Conservation (phyloP, 139 green algal species). For the Coelastrella sp. region DNA sequence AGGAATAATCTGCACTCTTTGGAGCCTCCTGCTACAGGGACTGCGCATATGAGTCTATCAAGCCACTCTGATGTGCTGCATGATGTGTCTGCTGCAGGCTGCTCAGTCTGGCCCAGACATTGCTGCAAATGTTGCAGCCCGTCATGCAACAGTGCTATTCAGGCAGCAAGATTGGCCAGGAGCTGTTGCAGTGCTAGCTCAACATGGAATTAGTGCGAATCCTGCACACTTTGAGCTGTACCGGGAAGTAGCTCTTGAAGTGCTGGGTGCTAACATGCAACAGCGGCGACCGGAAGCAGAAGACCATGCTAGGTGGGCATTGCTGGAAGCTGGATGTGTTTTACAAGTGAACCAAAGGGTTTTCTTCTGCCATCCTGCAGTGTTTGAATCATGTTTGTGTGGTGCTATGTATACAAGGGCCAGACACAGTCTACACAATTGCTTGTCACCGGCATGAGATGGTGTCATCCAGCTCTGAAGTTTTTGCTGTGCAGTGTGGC, state of each 20-base stretch:
- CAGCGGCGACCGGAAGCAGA: constrained; percentile 56
- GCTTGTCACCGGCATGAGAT: too few species aligned
- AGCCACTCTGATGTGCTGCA: too few species aligned
- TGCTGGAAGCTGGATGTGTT: background rate
- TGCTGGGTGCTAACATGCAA: constrained; percentile 61
- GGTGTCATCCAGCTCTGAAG: too few species aligned
- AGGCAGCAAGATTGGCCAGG: constrained; percentile 66
- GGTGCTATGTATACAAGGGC: too few species aligned
- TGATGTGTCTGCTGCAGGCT: constrained; percentile 52
- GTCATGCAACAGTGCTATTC: constrained; percentile 74
- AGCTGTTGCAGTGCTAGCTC: constrained; percentile 59
- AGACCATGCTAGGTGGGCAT: background rate
- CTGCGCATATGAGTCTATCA: too few species aligned
- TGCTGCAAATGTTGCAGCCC: constrained; percentile 59
- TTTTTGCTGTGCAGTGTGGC: too few species aligned
- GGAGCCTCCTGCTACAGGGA: too few species aligned
- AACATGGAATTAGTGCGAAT: constrained; percentile 57
- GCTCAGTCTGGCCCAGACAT: constrained; percentile 61
- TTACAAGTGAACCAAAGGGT: background rate
- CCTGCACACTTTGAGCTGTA: constrained; percentile 77
- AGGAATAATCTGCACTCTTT: too few species aligned
- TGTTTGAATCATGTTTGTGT: too few species aligned
- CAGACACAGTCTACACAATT: too few species aligned
- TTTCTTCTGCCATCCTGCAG: too few species aligned
- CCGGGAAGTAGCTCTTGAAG: constrained; percentile 66